A percentile compares a stretch with the other conserved stretches of the same genome.
phyloP scores from a whole-genome alignment of 2,329 filamentous ascomycete species.

The Byssothecium circinans region DNA sequence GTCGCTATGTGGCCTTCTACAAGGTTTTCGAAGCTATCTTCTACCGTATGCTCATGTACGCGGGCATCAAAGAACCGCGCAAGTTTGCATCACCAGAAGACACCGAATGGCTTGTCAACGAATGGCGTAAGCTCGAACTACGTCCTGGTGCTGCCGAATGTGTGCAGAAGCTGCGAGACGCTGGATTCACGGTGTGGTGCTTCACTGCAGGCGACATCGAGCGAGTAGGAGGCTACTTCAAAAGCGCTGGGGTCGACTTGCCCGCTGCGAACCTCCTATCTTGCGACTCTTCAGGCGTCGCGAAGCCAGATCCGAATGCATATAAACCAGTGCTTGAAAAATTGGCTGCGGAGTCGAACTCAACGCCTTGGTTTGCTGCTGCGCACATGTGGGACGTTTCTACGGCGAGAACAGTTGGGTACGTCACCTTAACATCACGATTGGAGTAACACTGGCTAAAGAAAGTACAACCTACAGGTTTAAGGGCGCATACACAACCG shows the following conservation, averaged over 20 bases:
- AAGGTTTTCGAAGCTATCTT: constrained; percentile 51
- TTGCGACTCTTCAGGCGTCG: constrained; percentile 53
- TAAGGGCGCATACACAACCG: constrained; percentile 56
- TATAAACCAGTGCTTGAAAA: constrained; percentile 51
- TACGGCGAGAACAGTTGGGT: constrained; percentile 53
- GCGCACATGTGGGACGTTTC: constrained; percentile 64
- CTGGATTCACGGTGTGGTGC: constrained; percentile 57
- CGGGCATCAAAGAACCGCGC: constrained; percentile 49
- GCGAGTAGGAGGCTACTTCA: constrained; percentile 57
- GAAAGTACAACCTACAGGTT: constrained; percentile 23
- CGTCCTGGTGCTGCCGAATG: constrained; percentile 48
- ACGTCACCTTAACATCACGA: neutral
- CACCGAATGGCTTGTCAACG: constrained; percentile 42
- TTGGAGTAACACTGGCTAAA: neutral
- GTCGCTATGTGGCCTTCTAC: constrained; percentile 48
- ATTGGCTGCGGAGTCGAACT: constrained; percentile 39
- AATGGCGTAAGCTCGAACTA: constrained; percentile 39
- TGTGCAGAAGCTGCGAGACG: constrained; percentile 47
- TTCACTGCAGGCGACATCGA: constrained; percentile 56
- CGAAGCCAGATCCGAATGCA: constrained; percentile 54
- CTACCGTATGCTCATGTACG: constrained; percentile 52
- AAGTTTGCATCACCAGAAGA: constrained; percentile 49
- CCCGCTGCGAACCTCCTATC: constrained; percentile 54
- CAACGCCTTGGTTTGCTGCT: constrained; percentile 59
- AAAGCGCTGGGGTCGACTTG: constrained; percentile 53